Conservation (phyloP, 2,329 filamentous ascomycete genomes). For the Trichoderma atroviride region DNA sequence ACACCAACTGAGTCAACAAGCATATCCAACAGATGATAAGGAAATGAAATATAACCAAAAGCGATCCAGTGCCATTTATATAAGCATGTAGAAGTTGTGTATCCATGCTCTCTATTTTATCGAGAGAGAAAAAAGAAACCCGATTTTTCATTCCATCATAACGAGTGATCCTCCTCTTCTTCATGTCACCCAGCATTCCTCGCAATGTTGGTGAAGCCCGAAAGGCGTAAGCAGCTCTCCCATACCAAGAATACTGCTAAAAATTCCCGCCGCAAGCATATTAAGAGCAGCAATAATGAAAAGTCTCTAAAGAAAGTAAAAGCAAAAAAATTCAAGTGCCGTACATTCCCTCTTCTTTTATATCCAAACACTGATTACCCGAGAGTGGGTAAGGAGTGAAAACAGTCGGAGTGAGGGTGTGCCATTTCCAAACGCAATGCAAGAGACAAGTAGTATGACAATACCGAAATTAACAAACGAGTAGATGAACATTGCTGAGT, state of each 20-base stretch:
- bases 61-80: neutral
- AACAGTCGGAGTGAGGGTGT: neutral
- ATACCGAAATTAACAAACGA: neutral
- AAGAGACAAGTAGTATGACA: neutral
- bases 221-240: neutral
- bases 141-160: neutral
- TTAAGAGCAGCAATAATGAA: neutral
- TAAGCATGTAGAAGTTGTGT: neutral
- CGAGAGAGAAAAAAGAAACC: neutral
- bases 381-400: neutral
- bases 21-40: neutral
- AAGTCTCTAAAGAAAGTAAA: neutral
- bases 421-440: neutral
- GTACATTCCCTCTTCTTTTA: neutral
- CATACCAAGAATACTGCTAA: neutral
- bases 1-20: neutral
- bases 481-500: neutral
- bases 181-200: neutral
- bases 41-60: neutral
- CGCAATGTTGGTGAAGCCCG: neutral
- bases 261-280: neutral
- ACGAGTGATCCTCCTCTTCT: neutral
- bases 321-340: neutral
- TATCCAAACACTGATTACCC: neutral
- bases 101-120: neutral